Evolutionary conservation across 768 basidiomycete species (phyloP), one percentile per base, ranked within the genome.

Genomic region (Pleurotus pulmonarius): DNA sequence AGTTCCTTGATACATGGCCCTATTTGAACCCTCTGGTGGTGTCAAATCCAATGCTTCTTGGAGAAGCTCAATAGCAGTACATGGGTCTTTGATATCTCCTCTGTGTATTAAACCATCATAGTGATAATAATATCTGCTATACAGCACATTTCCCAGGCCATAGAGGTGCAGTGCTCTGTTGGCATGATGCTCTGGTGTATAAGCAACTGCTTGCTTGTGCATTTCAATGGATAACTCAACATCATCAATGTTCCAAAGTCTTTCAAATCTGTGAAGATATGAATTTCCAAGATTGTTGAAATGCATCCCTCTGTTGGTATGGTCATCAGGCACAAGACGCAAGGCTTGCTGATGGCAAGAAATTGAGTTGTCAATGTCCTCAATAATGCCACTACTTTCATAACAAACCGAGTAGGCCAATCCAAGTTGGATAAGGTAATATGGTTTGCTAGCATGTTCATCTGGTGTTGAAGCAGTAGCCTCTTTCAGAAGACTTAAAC

Each of bases 341-440:
- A 61, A 26, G 8, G 49, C 59, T 34, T 49, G 49, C 40, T 60
- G 29, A n/a, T 54, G 25, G 2, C 18, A 25, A 13, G 51, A 45
- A 41, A 55, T 59, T 12, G 61, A 55, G 24, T 58, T 53, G 34
- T 73, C 60, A 24, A 73, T 37, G 58, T 69, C 69, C 53, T 73
- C 68, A 46, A 58, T 55, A 16, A 56, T 39, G 11, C 62, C 55
- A 3, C 67, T 56, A 13, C 53, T 24, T 34, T 67, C 63, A 59
- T 64, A 74, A 20, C 56, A 65, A 57, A 29, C 4, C 18, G 56
- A 48, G 22, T 70, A 56, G 0, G 62, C 57, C 46, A 44, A 58
- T 7, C 62, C 70, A 5, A 74, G 60, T 34, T 66, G 63, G 38
- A 40, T 55, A 9, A 61, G 46, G 29, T 11, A 49, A 5, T 18